These are phyloP conservation scores for Dacryopinax spathularia DNA, from an alignment of 768 basidiomycete species.

Conservation along the genomic window DNA sequence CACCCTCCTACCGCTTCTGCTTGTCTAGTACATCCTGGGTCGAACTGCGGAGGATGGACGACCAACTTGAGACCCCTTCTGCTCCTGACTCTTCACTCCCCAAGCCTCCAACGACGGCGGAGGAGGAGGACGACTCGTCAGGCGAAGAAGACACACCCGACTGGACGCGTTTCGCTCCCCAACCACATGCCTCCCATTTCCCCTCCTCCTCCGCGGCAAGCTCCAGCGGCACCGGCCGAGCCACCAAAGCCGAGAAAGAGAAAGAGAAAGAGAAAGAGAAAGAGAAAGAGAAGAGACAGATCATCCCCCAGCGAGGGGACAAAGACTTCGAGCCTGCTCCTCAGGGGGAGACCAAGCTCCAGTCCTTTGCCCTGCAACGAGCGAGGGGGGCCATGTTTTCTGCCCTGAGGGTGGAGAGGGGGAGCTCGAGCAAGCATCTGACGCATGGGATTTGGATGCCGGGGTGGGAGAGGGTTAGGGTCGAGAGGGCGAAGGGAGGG, in stretches of 20 bases:
- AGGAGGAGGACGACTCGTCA: conserved; percentile 38
- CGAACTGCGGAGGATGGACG: conserved; percentile 10
- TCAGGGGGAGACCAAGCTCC: conserved; percentile 52
- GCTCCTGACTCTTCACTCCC: conserved; percentile 16
- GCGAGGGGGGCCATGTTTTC: conserved; percentile 78
- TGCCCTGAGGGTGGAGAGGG: conserved; percentile 56
- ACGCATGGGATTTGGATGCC: conserved; percentile 77
- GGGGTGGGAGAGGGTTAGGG: conserved; percentile 44
- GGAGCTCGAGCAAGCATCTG: conserved; percentile 63
- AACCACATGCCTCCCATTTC: neutral
- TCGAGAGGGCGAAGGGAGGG: too few species aligned
- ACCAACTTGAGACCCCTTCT: conserved; percentile 15
- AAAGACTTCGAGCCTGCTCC: conserved; percentile 86
- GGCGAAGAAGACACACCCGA: conserved; percentile 69
- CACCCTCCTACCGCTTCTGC: too few species aligned
- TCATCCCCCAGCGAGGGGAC: conserved; percentile 91
- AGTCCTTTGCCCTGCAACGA: conserved; percentile 65
- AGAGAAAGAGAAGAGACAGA: conserved; percentile 44
- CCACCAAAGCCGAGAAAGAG: neutral
- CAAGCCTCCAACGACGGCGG: conserved; percentile 27
- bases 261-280: too few species aligned
- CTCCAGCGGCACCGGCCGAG: conserved; percentile 14
- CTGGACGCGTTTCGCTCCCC: conserved; percentile 34
- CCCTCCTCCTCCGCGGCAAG: neutral
- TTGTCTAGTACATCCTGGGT: neutral